Evolutionary conservation across 345 rosid genomes (phyloP).

Genomic region (Pseudoturritis turrita): DNA sequence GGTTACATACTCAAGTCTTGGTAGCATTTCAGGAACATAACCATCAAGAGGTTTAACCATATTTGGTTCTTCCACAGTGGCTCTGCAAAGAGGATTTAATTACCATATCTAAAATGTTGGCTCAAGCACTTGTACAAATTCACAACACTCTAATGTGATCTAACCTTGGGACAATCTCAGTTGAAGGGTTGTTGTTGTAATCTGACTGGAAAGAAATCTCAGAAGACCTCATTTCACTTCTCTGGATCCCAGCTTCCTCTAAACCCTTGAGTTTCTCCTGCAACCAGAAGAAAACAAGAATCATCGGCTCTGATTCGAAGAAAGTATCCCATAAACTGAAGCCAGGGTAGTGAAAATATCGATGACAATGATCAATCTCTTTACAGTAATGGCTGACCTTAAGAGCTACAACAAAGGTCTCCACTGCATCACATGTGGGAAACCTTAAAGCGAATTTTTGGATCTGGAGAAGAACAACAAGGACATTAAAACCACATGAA

Average conservation of each 20-base stretch:
- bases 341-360: neutral
- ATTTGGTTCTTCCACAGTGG: constrained; percentile 29
- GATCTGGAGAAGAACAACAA: constrained; percentile 46
- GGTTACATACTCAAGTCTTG: constrained; percentile 33
- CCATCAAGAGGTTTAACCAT: constrained; percentile 15
- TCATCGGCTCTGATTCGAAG: constrained; percentile 1
- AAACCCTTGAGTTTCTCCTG: constrained; percentile 45
- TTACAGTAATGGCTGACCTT: constrained; percentile 39
- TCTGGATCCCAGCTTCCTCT: constrained; percentile 33
- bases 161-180: constrained; percentile 41
- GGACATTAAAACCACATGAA: neutral
- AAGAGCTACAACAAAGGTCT: constrained; percentile 47
- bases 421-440: constrained; percentile 46
- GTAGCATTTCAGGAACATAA: constrained; percentile 37
- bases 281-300: constrained; percentile 17
- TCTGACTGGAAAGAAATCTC: constrained; percentile 47
- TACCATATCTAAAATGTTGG: neutral
- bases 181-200: constrained; percentile 29
- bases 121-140: neutral
- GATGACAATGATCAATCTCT: neutral
- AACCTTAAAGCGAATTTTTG: constrained; percentile 83
- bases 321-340: neutral
- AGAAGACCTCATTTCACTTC: constrained; percentile 41
- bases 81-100: constrained; percentile 38
- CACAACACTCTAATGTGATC: constrained; percentile 5